Conservation (phyloP, 177 flowering plant genomes). For the Telopea speciosissima region DNA sequence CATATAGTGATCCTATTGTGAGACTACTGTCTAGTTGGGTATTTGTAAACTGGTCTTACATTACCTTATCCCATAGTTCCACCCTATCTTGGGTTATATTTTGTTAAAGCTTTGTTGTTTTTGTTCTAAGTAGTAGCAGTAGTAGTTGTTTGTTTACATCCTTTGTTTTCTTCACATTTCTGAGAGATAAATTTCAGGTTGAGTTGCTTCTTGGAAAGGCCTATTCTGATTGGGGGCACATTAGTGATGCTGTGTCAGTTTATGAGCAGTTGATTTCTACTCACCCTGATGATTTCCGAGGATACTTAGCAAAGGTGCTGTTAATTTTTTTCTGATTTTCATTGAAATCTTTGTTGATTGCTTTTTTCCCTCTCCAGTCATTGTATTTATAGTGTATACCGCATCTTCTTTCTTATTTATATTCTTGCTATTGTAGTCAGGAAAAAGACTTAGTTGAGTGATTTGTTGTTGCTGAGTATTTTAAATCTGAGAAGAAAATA, state of each 20-base stretch:
- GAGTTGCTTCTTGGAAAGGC: slow-evolving; percentile 92
- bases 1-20: too few species aligned
- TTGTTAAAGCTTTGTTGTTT: too few species aligned
- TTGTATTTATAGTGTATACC: neutral
- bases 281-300: slow-evolving; percentile 82
- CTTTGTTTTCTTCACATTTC: neutral
- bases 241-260: slow-evolving; percentile 85
- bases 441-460: too few species aligned
- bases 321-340: neutral
- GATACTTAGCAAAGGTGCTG: slow-evolving; percentile 88
- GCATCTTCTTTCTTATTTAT: neutral
- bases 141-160: neutral
- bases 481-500: too few species aligned
- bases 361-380: neutral
- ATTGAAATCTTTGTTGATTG: too few species aligned
- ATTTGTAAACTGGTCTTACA: too few species aligned
- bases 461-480: too few species aligned
- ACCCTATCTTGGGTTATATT: too few species aligned
- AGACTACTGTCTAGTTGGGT: too few species aligned
- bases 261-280: slow-evolving; percentile 71
- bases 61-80: too few species aligned
- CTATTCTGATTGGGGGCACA: slow-evolving; percentile 82
- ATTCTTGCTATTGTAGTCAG: too few species aligned
- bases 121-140: too few species aligned
- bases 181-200: slow-evolving; percentile 23